Conservation (phyloP, 208 protist genomes). For the Endotrypanum monterogeii region DNA sequence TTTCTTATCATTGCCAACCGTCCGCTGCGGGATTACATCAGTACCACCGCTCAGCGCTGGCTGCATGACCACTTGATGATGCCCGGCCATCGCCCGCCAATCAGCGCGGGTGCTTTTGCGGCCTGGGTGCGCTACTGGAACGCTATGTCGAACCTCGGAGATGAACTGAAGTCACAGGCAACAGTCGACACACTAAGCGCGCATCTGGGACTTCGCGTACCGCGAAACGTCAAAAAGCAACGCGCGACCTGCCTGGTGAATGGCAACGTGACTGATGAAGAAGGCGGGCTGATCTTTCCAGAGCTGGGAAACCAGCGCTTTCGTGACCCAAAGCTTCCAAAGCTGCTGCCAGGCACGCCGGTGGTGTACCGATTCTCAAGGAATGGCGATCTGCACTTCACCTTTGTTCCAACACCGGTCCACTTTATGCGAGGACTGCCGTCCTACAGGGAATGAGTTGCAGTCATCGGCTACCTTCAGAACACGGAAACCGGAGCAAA, state of each 20-base stretch:
- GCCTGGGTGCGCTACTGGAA: slow-evolving; percentile 33
- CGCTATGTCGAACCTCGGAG: slow-evolving; percentile 18
- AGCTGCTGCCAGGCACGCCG: slow-evolving; percentile 13
- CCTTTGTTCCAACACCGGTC: not conserved
- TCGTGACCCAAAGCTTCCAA: no score
- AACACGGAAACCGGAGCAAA: no score
- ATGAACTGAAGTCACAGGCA: slow-evolving; percentile 3
- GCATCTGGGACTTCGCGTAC: slow-evolving; percentile 24
- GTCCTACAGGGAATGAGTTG: not conserved
- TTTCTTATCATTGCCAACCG: slow-evolving; percentile 24
- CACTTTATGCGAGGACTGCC: slow-evolving; percentile 1
- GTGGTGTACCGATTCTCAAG: slow-evolving; percentile 10
- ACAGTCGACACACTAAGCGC: slow-evolving; percentile 14
- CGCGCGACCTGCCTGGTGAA: slow-evolving; percentile 25
- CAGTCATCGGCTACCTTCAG: not conserved
- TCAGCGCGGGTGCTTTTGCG: slow-evolving; percentile 12
- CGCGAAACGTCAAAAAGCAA: not conserved
- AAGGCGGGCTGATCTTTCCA: slow-evolving; percentile 23
- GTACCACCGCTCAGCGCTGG: slow-evolving; percentile 26
- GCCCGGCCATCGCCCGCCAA: slow-evolving; percentile 7
- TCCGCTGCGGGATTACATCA: slow-evolving; percentile 27
- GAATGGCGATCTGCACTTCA: not conserved
- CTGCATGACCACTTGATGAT: slow-evolving; percentile 14
- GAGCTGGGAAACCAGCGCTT: slow-evolving; percentile 18
- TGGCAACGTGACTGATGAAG: slow-evolving; percentile 19